phyloP scores from a whole-genome alignment of 805 yeast genomes.

The Pichia cabralensis region DNA sequence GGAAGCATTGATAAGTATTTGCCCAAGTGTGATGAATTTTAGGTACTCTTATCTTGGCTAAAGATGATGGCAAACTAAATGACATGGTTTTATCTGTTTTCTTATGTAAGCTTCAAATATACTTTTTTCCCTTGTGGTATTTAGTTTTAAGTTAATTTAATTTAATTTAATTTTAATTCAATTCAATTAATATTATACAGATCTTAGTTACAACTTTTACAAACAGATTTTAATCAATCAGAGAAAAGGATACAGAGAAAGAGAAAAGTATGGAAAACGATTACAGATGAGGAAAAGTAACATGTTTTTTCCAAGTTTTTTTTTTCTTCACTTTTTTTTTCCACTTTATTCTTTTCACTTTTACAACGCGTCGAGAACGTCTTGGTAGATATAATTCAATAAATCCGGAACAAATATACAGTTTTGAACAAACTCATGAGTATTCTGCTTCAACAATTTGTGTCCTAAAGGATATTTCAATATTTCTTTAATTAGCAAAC shows the following conservation, averaged over 20 bases:
- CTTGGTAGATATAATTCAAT: slow-evolving; percentile 18
- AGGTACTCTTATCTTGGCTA: slow-evolving; percentile 28
- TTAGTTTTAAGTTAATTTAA: too few relatives aligned
- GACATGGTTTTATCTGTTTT: too few relatives aligned
- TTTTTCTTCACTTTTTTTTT: not conserved
- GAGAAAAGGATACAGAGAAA: too few relatives aligned
- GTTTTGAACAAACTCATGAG: slow-evolving; percentile 23
- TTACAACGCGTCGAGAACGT: slow-evolving; percentile 8
- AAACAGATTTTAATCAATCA: too few relatives aligned
- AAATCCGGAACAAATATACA: slow-evolving; percentile 28
- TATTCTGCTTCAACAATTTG: slow-evolving; percentile 24
- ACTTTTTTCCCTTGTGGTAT: too few relatives aligned
- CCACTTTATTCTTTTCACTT: not conserved
- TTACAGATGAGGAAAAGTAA: too few relatives aligned
- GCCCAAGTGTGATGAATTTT: slow-evolving; percentile 76
- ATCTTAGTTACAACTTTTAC: too few relatives aligned
- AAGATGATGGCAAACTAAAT: slow-evolving; percentile 15
- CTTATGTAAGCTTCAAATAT: too few relatives aligned
- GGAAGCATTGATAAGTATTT: slow-evolving; percentile 68
- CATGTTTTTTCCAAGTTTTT: not conserved
- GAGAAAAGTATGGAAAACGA: too few relatives aligned
- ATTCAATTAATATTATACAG: too few relatives aligned
- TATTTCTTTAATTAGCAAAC: slow-evolving; percentile 28
- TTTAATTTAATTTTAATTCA: too few relatives aligned
- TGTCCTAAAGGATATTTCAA: slow-evolving; percentile 24